Conservation (phyloP, 495 filamentous ascomycete species). For the Trichoderma orchidacearum region DNA sequence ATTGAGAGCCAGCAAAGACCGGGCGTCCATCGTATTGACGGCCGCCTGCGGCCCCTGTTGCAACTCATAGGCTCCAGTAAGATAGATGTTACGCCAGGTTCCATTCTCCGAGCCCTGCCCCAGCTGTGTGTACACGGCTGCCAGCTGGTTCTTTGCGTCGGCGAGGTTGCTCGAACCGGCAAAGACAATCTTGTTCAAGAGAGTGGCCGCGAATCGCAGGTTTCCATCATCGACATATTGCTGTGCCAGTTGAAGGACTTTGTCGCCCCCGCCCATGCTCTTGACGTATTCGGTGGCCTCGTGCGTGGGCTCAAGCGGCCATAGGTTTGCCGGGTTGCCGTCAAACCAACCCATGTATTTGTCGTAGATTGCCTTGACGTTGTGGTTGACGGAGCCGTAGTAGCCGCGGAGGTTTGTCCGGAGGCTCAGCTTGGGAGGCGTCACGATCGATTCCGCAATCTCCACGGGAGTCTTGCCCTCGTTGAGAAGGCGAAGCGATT, state of each 20-base stretch:
- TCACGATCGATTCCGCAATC: slow-evolving; percentile 17
- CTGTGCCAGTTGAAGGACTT: neutral
- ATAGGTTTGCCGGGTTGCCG: slow-evolving; percentile 22
- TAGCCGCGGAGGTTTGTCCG: slow-evolving; percentile 16
- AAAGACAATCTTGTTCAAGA: neutral
- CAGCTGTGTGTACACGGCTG: slow-evolving; percentile 10
- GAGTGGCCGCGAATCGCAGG: neutral
- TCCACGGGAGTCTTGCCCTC: slow-evolving; percentile 14
- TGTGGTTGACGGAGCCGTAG: slow-evolving; percentile 25
- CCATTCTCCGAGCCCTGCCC: slow-evolving; percentile 13
- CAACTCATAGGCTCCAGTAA: slow-evolving; percentile 5
- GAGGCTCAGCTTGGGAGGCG: slow-evolving; percentile 12
- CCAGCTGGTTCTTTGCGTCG: neutral
- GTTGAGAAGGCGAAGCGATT: slow-evolving; percentile 21
- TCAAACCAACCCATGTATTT: slow-evolving; percentile 27
- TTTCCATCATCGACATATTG: neutral
- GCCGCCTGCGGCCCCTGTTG: neutral
- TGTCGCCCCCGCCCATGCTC: neutral
- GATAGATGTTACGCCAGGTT: slow-evolving; percentile 7
- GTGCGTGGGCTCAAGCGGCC: slow-evolving; percentile 18
- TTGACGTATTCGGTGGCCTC: slow-evolving; percentile 15
- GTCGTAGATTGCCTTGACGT: slow-evolving; percentile 26
- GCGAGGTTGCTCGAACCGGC: neutral
- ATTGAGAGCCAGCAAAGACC: neutral
- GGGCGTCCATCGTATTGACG: neutral